Evolutionary conservation across 2,329 filamentous ascomycete genomes (phyloP).

Genomic region (Periconia sp.): DNA sequence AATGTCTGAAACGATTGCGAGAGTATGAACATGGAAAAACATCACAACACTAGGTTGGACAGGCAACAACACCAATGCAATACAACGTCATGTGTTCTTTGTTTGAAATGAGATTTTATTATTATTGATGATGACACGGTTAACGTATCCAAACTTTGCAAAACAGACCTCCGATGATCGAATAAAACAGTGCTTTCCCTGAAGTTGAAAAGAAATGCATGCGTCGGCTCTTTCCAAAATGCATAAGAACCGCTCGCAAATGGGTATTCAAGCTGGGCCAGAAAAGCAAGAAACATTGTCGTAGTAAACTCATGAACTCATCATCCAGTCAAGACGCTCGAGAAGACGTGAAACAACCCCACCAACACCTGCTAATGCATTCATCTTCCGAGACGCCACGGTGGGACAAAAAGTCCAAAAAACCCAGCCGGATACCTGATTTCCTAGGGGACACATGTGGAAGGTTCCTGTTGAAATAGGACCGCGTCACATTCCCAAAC

Average conservation of each 20-base stretch:
- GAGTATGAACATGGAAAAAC: too few relatives aligned
- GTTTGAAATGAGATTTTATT: background rate
- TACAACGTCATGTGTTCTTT: background rate
- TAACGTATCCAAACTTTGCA: background rate
- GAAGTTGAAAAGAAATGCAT: too few relatives aligned
- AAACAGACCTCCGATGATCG: too few relatives aligned
- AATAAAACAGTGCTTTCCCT: too few relatives aligned
- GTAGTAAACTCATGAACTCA: conserved; percentile 17
- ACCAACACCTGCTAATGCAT: conserved; percentile 26
- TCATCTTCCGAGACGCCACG: conserved; percentile 36
- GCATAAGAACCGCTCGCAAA: too few relatives aligned
- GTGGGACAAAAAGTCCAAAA: conserved; percentile 21
- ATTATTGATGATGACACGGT: background rate
- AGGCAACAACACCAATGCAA: too few relatives aligned
- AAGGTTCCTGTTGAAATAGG: conserved; percentile 24
- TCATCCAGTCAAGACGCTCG: conserved; percentile 26
- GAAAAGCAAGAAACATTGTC: background rate
- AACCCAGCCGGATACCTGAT: conserved; percentile 20
- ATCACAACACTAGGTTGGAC: too few relatives aligned
- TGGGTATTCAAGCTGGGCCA: too few relatives aligned
- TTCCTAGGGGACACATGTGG: conserved; percentile 36
- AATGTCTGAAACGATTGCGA: too few relatives aligned
- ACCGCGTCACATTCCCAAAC: conserved; percentile 44
- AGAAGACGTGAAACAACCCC: conserved; percentile 11
- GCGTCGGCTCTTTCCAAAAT: too few relatives aligned